These are phyloP conservation scores for Letharia columbiana DNA, from an alignment of 495 filamentous ascomycete species.

Conservation along the genomic window DNA sequence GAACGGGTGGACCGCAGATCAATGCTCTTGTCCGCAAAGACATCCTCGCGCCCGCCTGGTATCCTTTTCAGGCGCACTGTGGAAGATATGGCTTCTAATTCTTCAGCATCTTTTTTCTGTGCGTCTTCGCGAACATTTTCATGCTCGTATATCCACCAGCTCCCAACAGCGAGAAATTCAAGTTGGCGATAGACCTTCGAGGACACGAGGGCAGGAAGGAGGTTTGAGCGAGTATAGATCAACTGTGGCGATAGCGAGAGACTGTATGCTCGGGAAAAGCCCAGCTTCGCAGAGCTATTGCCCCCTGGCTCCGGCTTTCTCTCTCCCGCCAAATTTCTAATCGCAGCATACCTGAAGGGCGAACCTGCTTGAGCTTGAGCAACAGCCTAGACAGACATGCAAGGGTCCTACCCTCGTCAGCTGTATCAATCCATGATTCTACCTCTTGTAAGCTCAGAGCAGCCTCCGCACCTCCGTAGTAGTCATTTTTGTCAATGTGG, in stretches of 20 bases:
- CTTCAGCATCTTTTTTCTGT: slow-evolving; percentile 13
- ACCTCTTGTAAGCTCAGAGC: slow-evolving; percentile 81
- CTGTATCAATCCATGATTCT: slow-evolving; percentile 56
- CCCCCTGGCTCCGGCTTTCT: neutral
- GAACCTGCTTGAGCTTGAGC: neutral
- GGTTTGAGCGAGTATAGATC: slow-evolving; percentile 70
- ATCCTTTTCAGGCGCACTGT: slow-evolving; percentile 48
- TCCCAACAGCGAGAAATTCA: slow-evolving; percentile 89
- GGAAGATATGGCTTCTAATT: slow-evolving; percentile 8
- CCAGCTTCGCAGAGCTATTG: slow-evolving; percentile 5
- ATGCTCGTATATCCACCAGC: slow-evolving; percentile 69
- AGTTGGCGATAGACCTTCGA: slow-evolving; percentile 82
- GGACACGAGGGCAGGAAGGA: slow-evolving; percentile 70
- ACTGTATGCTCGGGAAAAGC: slow-evolving; percentile 67
- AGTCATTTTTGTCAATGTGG: slow-evolving; percentile 78
- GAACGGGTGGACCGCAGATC: slow-evolving; percentile 67
- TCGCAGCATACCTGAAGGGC: slow-evolving; percentile 7
- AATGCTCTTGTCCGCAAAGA: slow-evolving; percentile 65
- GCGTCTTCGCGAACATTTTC: slow-evolving; percentile 22
- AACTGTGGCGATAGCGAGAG: slow-evolving; percentile 78
- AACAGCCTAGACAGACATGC: neutral
- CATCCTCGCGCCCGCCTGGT: slow-evolving; percentile 78
- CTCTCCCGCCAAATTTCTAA: neutral
- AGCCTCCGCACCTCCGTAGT: slow-evolving; percentile 81
- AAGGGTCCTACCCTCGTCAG: slow-evolving; percentile 37